Conservation (phyloP, 305 asterid genomes). For the Fraxinus latifolia region DNA sequence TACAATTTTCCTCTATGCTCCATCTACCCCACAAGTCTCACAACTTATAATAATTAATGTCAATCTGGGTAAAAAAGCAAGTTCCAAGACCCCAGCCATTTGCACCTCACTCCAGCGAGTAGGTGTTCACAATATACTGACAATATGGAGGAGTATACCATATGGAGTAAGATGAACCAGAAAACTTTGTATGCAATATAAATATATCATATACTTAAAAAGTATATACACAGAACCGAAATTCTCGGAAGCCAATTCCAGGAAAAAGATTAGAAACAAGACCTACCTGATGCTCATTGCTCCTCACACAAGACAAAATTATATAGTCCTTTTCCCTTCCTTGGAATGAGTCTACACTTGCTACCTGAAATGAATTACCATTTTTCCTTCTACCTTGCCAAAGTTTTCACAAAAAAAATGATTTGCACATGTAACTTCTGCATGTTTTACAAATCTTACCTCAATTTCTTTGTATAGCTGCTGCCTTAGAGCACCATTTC, state of each 20-base stretch:
- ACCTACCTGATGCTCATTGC: constrained; percentile 96
- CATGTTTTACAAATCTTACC: constrained; percentile 37
- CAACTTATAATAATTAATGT: not conserved
- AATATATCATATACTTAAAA: not conserved
- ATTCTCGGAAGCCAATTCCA: not conserved
- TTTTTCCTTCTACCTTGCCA: not conserved
- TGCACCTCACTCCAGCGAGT: not conserved
- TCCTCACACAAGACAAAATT: constrained; percentile 95
- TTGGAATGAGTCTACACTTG: constrained; percentile 97
- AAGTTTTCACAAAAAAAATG: not conserved
- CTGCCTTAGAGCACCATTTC: constrained; percentile 95
- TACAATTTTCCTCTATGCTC: not conserved
- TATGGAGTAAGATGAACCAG: not conserved
- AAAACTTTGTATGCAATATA: not conserved
- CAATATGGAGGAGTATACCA: not conserved
- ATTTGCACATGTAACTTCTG: not conserved
- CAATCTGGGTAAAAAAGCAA: not conserved
- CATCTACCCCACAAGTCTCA: not conserved
- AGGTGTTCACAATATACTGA: not conserved
- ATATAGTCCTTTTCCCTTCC: constrained; percentile 98
- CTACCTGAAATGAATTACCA: constrained; percentile 54
- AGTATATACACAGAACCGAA: not conserved
- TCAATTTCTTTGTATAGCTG: constrained; percentile 98
- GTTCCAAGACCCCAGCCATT: not conserved
- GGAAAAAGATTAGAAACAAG: constrained; percentile 12